Percentiles rank a stretch among this genome's conserved stretches.
Evolutionary conservation across 495 filamentous ascomycete species (phyloP).

Genomic region (Penicillium desertorum): DNA sequence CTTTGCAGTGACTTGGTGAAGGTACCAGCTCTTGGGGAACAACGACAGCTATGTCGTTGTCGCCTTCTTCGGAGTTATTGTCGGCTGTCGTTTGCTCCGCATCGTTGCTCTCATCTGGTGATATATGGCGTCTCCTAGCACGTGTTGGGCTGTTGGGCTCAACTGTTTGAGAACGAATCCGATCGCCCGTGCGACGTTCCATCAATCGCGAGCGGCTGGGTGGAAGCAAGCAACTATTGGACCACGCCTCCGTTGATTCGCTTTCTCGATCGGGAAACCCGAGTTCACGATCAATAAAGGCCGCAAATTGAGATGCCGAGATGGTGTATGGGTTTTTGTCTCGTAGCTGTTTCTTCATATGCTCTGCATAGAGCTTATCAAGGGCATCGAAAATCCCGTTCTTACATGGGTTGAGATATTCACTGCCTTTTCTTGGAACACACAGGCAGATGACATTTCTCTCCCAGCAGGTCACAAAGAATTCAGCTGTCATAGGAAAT

Average conservation of each 20-base stretch:
- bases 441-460: background rate
- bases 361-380: slow-evolving; percentile 2
- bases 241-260: background rate
- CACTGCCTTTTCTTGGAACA: background rate
- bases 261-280: background rate
- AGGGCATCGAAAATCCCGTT: background rate
- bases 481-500: background rate
- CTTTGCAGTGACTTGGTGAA: background rate
- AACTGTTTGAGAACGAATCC: too few species aligned
- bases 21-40: too few species aligned
- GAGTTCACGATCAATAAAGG: background rate
- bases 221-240: too few species aligned
- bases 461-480: background rate
- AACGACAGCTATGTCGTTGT: too few species aligned
- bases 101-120: too few species aligned
- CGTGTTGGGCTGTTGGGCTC: too few species aligned
- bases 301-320: background rate
- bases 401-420: background rate
- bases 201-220: too few species aligned
- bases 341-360: background rate
- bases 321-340: background rate
- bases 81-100: too few species aligned
- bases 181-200: too few species aligned
- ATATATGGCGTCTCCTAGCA: too few species aligned
- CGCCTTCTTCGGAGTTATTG: too few species aligned